These are phyloP conservation scores for Albizia julibrissin DNA, from an alignment of 306 rosid species.

Conservation along the genomic window DNA sequence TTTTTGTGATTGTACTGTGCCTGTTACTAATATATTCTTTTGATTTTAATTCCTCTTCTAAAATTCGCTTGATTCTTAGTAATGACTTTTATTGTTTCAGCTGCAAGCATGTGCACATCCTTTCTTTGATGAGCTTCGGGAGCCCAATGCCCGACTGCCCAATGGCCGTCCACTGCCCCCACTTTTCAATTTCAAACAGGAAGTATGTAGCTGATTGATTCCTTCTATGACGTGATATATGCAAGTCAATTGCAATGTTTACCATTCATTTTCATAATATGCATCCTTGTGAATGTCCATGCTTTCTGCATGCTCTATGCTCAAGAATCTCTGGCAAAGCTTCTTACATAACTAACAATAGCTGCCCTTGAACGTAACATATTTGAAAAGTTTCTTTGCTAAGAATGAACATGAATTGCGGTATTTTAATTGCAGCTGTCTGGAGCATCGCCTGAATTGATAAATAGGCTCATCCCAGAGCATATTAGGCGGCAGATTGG, in stretches of 20 bases:
- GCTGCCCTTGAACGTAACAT: background rate
- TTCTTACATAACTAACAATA: background rate
- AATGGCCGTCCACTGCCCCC: conserved; percentile 79
- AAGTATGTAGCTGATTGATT: conserved; percentile 48
- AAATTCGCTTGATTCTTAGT: conserved; percentile 11
- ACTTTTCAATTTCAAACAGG: conserved; percentile 78
- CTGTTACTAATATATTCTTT: background rate
- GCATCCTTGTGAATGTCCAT: background rate
- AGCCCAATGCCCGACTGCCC: conserved; percentile 73
- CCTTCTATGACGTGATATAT: background rate
- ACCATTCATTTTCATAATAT: background rate
- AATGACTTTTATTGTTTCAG: conserved; percentile 45
- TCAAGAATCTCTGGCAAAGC: background rate
- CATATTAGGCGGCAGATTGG: conserved; percentile 68
- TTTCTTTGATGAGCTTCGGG: conserved; percentile 87
- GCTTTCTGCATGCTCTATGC: conserved; percentile 7
- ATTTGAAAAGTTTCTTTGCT: background rate
- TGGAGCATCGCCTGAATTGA: conserved; percentile 70
- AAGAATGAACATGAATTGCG: conserved; percentile 10
- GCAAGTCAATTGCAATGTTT: no score
- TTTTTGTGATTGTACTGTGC: background rate
- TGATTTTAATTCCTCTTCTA: background rate
- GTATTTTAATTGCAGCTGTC: conserved; percentile 51
- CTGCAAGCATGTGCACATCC: conserved; percentile 89
- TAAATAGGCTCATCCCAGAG: conserved; percentile 80